A percentile compares a stretch with the other conserved stretches of the same genome.
Conservation (phyloP, 306 rosid species). For the Vigna trinervia region DNA sequence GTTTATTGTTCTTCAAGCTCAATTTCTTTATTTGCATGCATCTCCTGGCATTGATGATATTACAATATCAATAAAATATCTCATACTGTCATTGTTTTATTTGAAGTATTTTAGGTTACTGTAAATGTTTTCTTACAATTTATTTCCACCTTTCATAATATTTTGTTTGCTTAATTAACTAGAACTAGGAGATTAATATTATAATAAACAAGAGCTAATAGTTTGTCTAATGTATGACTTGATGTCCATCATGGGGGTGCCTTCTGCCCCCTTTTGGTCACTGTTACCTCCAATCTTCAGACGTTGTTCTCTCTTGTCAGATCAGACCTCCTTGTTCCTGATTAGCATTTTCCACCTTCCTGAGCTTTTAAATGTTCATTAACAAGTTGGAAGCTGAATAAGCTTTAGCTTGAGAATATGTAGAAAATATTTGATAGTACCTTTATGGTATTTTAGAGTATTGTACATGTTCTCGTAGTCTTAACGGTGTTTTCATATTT, state of each 20-base stretch:
- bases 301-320: neutral
- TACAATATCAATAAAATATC: neutral
- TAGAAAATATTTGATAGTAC: neutral
- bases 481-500: neutral
- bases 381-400: neutral
- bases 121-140: neutral
- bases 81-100: neutral
- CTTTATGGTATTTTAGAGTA: neutral
- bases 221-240: neutral
- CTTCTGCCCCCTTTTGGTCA: neutral
- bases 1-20: slow-evolving; percentile 12
- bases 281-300: neutral
- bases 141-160: neutral
- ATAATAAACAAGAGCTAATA: neutral
- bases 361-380: neutral
- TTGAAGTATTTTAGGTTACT: neutral
- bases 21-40: slow-evolving; percentile 1
- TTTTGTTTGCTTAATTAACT: slow-evolving; percentile 1
- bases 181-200: neutral
- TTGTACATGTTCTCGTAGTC: neutral
- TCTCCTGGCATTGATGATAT: neutral
- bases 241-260: neutral
- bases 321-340: neutral
- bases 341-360: neutral
- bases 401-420: neutral